Evolutionary conservation across 371 early-diverging fungal genomes (phyloP).

Genomic region (Fennellomyces sp.): DNA sequence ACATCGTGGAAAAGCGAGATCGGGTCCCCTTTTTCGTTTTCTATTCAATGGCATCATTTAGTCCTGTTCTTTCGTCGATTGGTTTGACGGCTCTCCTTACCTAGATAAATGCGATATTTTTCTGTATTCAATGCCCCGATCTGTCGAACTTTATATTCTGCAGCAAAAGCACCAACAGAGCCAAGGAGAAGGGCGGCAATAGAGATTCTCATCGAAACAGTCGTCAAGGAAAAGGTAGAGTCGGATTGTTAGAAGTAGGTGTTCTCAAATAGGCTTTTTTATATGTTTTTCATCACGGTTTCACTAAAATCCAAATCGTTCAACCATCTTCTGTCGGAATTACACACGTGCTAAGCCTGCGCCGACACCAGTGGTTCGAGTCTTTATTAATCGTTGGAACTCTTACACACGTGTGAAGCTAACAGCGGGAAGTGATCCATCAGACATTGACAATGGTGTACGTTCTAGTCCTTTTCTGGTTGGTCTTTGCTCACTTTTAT

Average conservation of each 20-base stretch:
- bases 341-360: not conserved
- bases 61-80: not conserved
- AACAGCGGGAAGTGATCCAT: not conserved
- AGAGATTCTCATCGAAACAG: conserved; percentile 1
- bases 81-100: conserved; percentile 45
- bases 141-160: conserved; percentile 70
- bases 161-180: conserved; percentile 26
- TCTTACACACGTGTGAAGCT: not conserved
- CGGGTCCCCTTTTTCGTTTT: conserved; percentile 12
- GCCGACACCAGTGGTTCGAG: not conserved
- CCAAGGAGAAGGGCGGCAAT: not conserved
- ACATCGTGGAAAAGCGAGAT: conserved; percentile 18
- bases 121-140: conserved; percentile 86
- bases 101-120: conserved; percentile 84
- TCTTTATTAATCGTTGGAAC: not conserved
- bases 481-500: no score
- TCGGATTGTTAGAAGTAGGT: not conserved
- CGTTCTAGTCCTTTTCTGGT: not conserved
- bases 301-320: not conserved
- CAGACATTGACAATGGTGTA: not conserved
- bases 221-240: not conserved
- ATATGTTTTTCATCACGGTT: not conserved
- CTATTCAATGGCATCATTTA: not conserved
- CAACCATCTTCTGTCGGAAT: no score
- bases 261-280: not conserved